These are phyloP conservation scores for Silene vulgaris DNA, from an alignment of 179 eudicot species.

Conservation along the genomic window DNA sequence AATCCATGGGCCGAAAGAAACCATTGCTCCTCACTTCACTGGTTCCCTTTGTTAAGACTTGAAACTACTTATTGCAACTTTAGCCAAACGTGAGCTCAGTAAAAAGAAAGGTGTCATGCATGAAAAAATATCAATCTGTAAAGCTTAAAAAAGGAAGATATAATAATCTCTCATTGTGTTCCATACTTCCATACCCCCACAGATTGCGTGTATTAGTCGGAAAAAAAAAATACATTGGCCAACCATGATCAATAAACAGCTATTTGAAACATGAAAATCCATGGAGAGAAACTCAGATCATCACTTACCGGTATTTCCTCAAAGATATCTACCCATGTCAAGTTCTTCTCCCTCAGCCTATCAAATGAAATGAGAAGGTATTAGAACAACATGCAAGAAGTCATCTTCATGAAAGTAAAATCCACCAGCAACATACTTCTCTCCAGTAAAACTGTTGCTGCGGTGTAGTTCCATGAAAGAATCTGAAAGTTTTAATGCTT, in stretches of 20 bases:
- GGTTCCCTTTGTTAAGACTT: no score
- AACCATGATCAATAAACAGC: background rate
- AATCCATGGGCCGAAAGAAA: background rate
- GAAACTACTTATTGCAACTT: no score
- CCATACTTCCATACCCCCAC: background rate
- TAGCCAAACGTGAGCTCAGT: no score
- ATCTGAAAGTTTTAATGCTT: conserved; percentile 92
- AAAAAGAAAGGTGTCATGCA: no score
- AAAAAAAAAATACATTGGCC: background rate
- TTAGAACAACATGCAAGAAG: conserved; percentile 5
- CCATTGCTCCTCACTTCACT: background rate
- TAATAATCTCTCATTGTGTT: no score
- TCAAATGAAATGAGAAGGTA: conserved; percentile 21
- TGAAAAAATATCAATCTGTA: no score
- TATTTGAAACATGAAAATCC: background rate
- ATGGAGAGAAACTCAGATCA: conserved; percentile 8
- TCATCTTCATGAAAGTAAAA: background rate
- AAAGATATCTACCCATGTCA: conserved; percentile 93
- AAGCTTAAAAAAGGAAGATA: no score
- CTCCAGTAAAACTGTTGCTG: conserved; percentile 80
- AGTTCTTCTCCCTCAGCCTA: conserved; percentile 95
- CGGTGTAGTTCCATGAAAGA: conserved; percentile 97
- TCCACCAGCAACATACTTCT: conserved; percentile 53
- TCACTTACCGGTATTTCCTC: conserved; percentile 92
- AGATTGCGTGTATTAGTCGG: background rate